phyloP scores from a whole-genome alignment of 208 protist species.

The Herpetomonas tarakana region DNA sequence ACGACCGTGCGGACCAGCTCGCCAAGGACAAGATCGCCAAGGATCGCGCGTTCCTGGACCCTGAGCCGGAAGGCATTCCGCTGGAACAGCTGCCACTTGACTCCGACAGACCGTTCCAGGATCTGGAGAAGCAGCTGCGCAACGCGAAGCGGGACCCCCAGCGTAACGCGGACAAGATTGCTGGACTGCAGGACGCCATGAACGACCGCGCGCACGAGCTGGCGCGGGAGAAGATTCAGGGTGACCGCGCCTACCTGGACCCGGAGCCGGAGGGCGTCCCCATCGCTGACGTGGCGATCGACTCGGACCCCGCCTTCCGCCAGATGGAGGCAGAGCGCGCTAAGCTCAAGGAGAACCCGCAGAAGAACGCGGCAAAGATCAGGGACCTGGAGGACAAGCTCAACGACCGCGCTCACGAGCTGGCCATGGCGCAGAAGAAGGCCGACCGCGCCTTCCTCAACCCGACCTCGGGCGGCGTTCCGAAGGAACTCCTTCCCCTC shows the following conservation, averaged over 20 bases:
- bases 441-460: conserved; percentile 57
- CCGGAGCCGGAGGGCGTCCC: conserved; percentile 73
- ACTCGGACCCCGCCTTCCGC: conserved; percentile 48
- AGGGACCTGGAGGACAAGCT: conserved; percentile 60
- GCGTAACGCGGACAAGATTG: conserved; percentile 46
- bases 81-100: conserved; percentile 61
- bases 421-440: conserved; percentile 56
- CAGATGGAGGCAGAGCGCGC: conserved; percentile 61
- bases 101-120: conserved; percentile 50
- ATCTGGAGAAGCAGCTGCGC: conserved; percentile 66
- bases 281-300: conserved; percentile 46
- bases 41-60: conserved; percentile 64
- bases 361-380: conserved; percentile 38
- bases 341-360: conserved; percentile 61
- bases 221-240: conserved; percentile 48
- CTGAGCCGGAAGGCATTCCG: conserved; percentile 61
- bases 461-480: conserved; percentile 44
- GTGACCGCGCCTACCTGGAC: conserved; percentile 70
- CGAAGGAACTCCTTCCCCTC: conserved; percentile 54
- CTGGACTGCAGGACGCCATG: conserved; percentile 48
- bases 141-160: conserved; percentile 39
- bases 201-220: conserved; percentile 62
- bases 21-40: conserved; percentile 43
- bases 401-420: conserved; percentile 65
- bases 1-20: conserved; percentile 44